Base-by-base conservation (phyloP, 1,284 basidiomycete species). In the Ustilago xerochloae region DNA sequence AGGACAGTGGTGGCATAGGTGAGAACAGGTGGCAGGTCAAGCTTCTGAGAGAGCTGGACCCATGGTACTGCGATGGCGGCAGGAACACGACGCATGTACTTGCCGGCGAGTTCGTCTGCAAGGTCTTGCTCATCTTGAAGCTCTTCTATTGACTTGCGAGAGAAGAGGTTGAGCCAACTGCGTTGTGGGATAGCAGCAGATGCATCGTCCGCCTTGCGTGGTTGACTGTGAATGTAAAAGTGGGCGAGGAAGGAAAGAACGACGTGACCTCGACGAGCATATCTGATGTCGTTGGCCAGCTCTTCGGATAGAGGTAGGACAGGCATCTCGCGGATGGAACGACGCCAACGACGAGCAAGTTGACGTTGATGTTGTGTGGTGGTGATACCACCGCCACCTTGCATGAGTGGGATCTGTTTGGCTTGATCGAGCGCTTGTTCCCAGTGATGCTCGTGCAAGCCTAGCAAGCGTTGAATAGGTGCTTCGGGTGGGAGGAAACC, bases 1-100 rank as follows among this genome's bases (percentile, higher is more conserved):
- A 98, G 88, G 2, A 97, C 94, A 29, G 91, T 92, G 83, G 96
- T 94, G 12, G 94, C 92, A 81, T 97, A 98, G 2, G 94, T 97
- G 47, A 96, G 87, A 41, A 97, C 88, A 0, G 95, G 94, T 0
- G 96, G 94, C 1, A 98, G 86, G 64, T 92, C 91, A 15, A 98
- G 89, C 51, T 91, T 87, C 0, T 87, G 85, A 20, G 90, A 93
- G 24, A 94, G 87, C 71, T 89, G 87, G n/a, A 94, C 65, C 66
- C 75, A 77, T 1, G 88, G 95, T 7, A 95, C 85, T 3, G 92
- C 89, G 61, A 97, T 86, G 1, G 90, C 87, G 0, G 88, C 86
- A 16, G 94, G 94, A 46, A 97, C 90, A 20, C 86, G 81, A 57
- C 91, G 69, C n/a, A 80, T 52, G 46, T 60, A 77, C 9, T 66